Percentiles rank a stretch among this genome's conserved stretches.
These are phyloP conservation scores for Hymenoscyphus scutula DNA, from an alignment of 2,329 filamentous ascomycete genomes.

Conservation along the genomic window DNA sequence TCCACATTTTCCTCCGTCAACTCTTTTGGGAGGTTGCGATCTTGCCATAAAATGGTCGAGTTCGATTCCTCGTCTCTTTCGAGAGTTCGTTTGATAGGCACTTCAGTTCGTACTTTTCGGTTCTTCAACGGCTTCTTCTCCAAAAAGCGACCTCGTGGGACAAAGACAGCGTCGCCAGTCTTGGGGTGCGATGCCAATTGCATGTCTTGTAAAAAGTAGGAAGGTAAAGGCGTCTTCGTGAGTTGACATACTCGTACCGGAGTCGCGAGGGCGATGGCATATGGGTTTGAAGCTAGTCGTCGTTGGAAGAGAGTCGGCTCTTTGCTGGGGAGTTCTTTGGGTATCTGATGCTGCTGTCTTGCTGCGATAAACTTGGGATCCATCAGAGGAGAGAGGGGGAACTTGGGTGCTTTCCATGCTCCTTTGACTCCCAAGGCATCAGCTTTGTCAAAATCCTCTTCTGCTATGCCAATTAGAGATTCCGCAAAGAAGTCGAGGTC, in stretches of 20 bases:
- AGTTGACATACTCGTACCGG: constrained; percentile 56
- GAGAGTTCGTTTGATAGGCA: background rate
- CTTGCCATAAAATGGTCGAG: background rate
- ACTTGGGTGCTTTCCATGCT: background rate
- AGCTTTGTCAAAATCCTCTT: background rate
- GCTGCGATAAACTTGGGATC: constrained; percentile 42
- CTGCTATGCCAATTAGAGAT: background rate
- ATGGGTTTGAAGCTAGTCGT: constrained; percentile 60
- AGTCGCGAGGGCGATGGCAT: constrained; percentile 60
- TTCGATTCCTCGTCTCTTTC: background rate
- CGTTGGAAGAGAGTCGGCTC: constrained; percentile 47
- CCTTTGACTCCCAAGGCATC: background rate
- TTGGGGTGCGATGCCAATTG: constrained; percentile 54
- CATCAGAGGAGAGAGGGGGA: constrained; percentile 47
- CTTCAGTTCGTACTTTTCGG: background rate
- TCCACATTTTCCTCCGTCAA: background rate
- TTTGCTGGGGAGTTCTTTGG: constrained; percentile 33
- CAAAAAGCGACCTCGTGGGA: constrained; percentile 40
- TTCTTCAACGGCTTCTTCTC: background rate
- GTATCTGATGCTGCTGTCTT: constrained; percentile 30
- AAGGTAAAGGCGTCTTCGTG: constrained; percentile 51
- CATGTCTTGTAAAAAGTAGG: constrained; percentile 63
- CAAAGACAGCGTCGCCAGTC: constrained; percentile 52
- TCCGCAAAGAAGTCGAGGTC: background rate
- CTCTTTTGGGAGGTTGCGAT: background rate